A percentile compares a stretch with the other conserved stretches of the same genome.
These are phyloP conservation scores for Eragrostis tef DNA, from an alignment of 202 grass and related monocot species.

Conservation along the genomic window DNA sequence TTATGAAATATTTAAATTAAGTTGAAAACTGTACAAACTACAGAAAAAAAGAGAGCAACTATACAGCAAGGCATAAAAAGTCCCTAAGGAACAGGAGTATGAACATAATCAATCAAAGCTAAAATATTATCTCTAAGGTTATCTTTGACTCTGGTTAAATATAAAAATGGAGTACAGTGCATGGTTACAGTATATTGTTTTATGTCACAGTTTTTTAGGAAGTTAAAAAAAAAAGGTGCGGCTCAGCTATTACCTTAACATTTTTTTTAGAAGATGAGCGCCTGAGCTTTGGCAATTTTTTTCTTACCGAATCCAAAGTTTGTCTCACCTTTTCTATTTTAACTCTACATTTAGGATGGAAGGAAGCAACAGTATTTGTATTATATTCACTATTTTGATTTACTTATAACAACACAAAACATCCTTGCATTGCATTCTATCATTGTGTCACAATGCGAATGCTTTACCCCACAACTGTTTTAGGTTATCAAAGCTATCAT, in stretches of 20 bases:
- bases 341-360: constrained; percentile 11
- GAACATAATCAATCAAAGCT: too few relatives aligned
- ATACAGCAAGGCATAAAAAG: too few relatives aligned
- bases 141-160: too few relatives aligned
- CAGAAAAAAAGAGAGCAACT: too few relatives aligned
- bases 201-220: background rate
- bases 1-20: too few relatives aligned
- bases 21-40: too few relatives aligned
- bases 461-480: constrained; percentile 39
- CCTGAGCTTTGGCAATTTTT: background rate
- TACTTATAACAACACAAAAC: background rate
- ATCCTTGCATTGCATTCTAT: background rate
- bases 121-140: too few relatives aligned
- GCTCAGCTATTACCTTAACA: constrained; percentile 5
- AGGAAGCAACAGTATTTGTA: background rate
- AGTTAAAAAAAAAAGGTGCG: background rate
- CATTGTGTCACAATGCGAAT: constrained; percentile 24
- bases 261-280: constrained; percentile 20
- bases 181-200: background rate
- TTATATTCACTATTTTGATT: background rate
- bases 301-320: constrained; percentile 20
- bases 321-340: constrained; percentile 13
- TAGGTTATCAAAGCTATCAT: constrained; percentile 92
- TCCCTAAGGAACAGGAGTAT: too few relatives aligned
- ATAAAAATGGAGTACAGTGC: background rate